Base-by-base conservation (phyloP, 192 early-diverging fungal genomes). In the Phlyctochytrium planicorne region DNA sequence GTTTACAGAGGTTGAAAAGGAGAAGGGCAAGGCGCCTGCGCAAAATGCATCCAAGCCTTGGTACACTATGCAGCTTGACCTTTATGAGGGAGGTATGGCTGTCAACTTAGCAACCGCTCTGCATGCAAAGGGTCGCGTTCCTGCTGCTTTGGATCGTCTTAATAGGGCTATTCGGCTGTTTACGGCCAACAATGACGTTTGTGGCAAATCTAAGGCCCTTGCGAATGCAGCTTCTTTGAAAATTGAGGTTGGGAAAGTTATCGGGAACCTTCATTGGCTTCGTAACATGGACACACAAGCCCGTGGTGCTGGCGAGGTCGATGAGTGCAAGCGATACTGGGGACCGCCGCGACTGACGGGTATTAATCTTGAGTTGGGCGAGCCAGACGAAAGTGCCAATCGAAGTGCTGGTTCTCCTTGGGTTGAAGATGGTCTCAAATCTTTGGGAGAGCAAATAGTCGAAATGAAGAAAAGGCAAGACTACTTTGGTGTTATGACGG, bases 191-290 rank as follows among this genome's bases (percentile, higher is more conserved):
- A 53, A 59, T 60, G 61, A 69, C 53, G 27, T 25, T 1, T 23
- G 67, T 16, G 62, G 60, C 14, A 61, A 55, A 52, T 57, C 67
- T 4, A 74, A 63, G 33, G 52, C 64, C 14, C 30, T 71, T 24
- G 63, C 70, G 3, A 65, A 72, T 24, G 16, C 78, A 1, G 71
- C 71, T 33, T 68, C 69, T 0, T 50, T 78, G 10, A 60, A 66
- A 52, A 37, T 83, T 3, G 73, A 78, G 34, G 63, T 76, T 14
- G 81, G 70, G 0, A 34, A 67, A 30, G 24, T 59, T 2, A 32
- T 79, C 10, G 71, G 78, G 52, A 27, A 35, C 30, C 34, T 83
- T 27, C 75, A 83, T 31, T 83, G 81, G 81, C 40, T 78, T 50
- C 62, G 72, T 3, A 63, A 78, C 12, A 78, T 79, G 75, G 78